Percentiles rank a stretch among this genome's conserved stretches.
Conservation (phyloP, 305 asterid genomes). For the Fraxinus greggii region DNA sequence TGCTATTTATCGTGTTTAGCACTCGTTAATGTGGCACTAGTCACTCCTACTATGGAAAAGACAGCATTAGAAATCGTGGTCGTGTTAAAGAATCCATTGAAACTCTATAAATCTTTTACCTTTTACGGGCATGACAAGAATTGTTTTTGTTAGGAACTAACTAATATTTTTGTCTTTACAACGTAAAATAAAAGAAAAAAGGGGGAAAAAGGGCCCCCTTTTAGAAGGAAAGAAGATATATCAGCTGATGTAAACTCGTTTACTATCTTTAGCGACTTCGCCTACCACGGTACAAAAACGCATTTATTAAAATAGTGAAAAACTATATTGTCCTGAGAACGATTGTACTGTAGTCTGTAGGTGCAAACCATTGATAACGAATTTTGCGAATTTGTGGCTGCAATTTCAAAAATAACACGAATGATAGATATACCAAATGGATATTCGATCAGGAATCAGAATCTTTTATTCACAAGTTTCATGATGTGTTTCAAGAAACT, state of each 20-base stretch:
- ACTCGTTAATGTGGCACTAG: too few relatives aligned
- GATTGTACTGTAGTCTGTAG: neutral
- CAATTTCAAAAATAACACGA: conserved; percentile 20
- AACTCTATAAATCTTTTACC: too few relatives aligned
- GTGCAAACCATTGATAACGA: neutral
- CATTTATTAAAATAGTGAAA: neutral
- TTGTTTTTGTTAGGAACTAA: too few relatives aligned
- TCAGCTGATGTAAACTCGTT: neutral
- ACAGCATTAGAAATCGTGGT: too few relatives aligned
- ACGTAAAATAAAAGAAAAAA: too few relatives aligned
- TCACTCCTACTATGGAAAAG: too few relatives aligned
- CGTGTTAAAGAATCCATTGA: too few relatives aligned
- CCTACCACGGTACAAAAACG: neutral
- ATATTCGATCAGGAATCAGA: conserved; percentile 54
- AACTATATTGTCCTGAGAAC: neutral
- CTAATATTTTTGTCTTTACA: too few relatives aligned
- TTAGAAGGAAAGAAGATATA: too few relatives aligned
- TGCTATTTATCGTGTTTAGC: too few relatives aligned
- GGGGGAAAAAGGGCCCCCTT: too few relatives aligned
- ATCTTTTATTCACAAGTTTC: conserved; percentile 30
- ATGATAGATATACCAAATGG: conserved; percentile 40
- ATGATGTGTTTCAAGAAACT: conserved; percentile 35
- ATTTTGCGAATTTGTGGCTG: conserved; percentile 32
- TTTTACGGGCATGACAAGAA: too few relatives aligned
- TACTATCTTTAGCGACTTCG: neutral